Base-by-base conservation (phyloP, 768 basidiomycete genomes). In the Epithele typhae region DNA sequence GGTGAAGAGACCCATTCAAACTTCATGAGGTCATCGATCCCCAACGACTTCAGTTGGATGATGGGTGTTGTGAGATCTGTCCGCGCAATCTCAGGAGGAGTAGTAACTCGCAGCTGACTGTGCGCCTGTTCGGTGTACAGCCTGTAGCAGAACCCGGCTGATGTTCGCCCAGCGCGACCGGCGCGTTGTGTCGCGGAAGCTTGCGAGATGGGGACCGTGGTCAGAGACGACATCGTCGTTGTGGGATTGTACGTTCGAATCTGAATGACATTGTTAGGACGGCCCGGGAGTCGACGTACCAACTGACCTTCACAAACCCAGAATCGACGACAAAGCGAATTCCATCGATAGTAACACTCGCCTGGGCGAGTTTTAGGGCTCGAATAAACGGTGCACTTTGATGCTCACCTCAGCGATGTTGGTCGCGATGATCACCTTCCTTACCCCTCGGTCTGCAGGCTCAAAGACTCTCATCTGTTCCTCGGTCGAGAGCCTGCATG, bases 281-380 rank as follows among this genome's bases (percentile, higher is more conserved):
- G 17, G 25, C 22, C 18, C 11, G 49, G 49, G 10, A 4, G n/a
- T 25, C 10, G 35, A 19, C 7, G 18, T 5, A 1, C 3, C 1
- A 11, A 53, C 68, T 18, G 55, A 91, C 92, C 79, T 99, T 99
- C 53, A 96, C 94, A 59, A 92, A 92, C 14, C 96, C 96, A 48
- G 82, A 84, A 59, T 99, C 96, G 3, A 98, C 76, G 12, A 99
- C 94, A 59, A 84, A 98, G 54, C 86, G 87, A 51, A 98, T 84
- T 3, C 94, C 93, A 34, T 97, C 92, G 46, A 99, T 97, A 1
- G 96, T 99, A 19, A 99, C 87, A 61, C 90, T 93, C 14, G 96
- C 94, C 89, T 91, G 47, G 23, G 12, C 3, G 11, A 2, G 23
- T 8, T 18, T 24, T 14, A 30, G n/a, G n/a, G n/a, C n/a, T n/a